Percentiles rank a stretch among this genome's conserved stretches.
Conservation (phyloP, 805 yeast species). For the Monosporozyma yasuniensis region DNA sequence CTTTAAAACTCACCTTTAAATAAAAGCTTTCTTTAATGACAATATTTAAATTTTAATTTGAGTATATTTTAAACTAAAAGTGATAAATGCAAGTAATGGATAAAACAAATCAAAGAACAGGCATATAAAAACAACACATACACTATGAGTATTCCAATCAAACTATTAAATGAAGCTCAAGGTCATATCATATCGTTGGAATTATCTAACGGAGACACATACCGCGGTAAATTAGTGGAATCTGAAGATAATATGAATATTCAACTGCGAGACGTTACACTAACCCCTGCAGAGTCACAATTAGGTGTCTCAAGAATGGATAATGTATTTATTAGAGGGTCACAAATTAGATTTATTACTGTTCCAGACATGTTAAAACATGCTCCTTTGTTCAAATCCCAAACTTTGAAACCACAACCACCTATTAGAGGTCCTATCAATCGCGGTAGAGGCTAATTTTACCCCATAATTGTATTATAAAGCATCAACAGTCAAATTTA, state of each 20-base stretch:
- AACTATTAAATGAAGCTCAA: conserved; percentile 78
- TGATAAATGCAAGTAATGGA: too few species aligned
- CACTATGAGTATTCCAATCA: conserved; percentile 51
- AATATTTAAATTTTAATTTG: background rate
- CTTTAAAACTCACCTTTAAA: background rate
- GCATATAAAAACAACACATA: background rate
- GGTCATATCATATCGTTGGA: conserved; percentile 84
- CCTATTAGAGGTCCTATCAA: conserved; percentile 53
- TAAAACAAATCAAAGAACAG: too few species aligned
- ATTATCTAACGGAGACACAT: conserved; percentile 74
- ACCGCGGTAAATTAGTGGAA: conserved; percentile 78
- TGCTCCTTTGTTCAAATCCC: conserved; percentile 77
- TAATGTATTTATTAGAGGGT: conserved; percentile 85
- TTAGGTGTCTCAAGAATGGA: conserved; percentile 57
- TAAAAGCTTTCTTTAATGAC: background rate
- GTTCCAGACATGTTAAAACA: conserved; percentile 82
- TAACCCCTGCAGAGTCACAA: conserved; percentile 64
- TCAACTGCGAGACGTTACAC: conserved; percentile 70
- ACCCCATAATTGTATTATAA: conserved; percentile 1
- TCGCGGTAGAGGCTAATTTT: conserved; percentile 23
- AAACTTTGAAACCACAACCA: conserved; percentile 47
- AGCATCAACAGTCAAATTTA: too few species aligned
- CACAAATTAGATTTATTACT: conserved; percentile 72
- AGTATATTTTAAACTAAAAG: background rate
- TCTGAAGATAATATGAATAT: conserved; percentile 94